These are phyloP conservation scores for Calonectria pauciramosa DNA, from an alignment of 2,329 filamentous ascomycete species.

Conservation along the genomic window DNA sequence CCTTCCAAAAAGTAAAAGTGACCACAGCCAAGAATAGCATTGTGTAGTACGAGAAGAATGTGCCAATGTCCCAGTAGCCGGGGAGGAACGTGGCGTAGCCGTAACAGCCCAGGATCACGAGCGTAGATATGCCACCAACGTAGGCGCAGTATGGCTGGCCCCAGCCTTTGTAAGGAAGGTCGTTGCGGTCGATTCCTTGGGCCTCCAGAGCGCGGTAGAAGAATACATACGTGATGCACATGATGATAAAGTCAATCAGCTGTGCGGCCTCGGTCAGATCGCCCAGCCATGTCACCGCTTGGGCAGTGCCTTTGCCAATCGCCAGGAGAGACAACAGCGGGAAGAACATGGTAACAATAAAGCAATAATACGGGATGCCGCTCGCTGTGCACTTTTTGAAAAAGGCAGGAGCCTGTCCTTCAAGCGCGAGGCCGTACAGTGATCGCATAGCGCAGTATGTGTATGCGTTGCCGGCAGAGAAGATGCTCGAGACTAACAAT, in stretches of 20 bases:
- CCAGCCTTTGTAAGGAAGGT: constrained; percentile 68
- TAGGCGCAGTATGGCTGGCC: constrained; percentile 66
- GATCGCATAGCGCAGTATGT: constrained; percentile 13
- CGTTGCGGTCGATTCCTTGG: constrained; percentile 64
- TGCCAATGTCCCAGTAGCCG: constrained; percentile 58
- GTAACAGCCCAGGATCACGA: constrained; percentile 48
- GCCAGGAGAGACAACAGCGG: constrained; percentile 2
- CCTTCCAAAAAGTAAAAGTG: constrained; percentile 19
- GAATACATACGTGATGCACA: constrained; percentile 58
- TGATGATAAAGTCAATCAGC: constrained; percentile 72
- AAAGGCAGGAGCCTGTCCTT: constrained; percentile 17
- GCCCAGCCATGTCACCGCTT: constrained; percentile 64
- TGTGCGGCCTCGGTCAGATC: constrained; percentile 67
- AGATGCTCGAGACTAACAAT: constrained; percentile 12
- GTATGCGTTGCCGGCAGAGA: constrained; percentile 21
- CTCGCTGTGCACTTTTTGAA: constrained; percentile 3
- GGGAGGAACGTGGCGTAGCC: constrained; percentile 64
- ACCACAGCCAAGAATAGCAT: constrained; percentile 50
- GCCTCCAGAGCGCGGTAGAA: constrained; percentile 65
- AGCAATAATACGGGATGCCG: constrained; percentile 10
- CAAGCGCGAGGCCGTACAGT: constrained; percentile 50
- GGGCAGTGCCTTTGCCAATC: not conserved
- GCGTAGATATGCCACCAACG: constrained; percentile 56
- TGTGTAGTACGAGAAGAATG: constrained; percentile 65
- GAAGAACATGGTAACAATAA: constrained; percentile 21